A percentile compares a stretch with the other conserved stretches of the same genome.
Conservation (phyloP, 1,139 yeast species). For the Candida tetrigidarum region DNA sequence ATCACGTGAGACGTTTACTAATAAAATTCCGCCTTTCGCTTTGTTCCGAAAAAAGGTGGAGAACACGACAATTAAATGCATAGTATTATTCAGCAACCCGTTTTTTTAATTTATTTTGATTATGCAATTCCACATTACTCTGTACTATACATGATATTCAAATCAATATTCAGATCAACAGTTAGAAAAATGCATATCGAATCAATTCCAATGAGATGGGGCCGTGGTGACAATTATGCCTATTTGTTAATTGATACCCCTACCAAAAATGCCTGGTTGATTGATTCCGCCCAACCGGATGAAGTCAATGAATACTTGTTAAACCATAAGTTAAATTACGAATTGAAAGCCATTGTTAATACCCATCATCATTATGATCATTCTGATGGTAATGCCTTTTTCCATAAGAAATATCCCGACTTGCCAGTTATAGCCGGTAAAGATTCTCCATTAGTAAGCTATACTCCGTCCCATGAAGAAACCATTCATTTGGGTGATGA, state of each 20-base stretch:
- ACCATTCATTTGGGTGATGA: constrained; percentile 64
- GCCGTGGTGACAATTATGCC: constrained; percentile 87
- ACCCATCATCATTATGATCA: constrained; percentile 98
- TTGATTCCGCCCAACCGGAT: constrained; percentile 89
- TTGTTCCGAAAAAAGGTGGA: no score
- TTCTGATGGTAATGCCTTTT: constrained; percentile 78
- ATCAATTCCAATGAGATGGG: constrained; percentile 94
- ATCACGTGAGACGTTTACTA: no score
- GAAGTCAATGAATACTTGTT: constrained; percentile 45
- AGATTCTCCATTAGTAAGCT: constrained; percentile 70
- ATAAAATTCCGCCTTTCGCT: no score
- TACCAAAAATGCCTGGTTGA: constrained; percentile 74
- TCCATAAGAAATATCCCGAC: constrained; percentile 47
- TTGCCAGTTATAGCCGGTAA: constrained; percentile 86
- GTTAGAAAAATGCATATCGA: constrained; percentile 74
- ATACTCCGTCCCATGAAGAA: constrained; percentile 69
- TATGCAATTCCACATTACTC: no score
- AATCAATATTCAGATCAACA: constrained; percentile 9
- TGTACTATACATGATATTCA: constrained; percentile 6
- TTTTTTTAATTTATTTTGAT: no score
- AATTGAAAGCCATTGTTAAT: constrained; percentile 77
- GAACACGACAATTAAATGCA: no score
- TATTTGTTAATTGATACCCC: constrained; percentile 75
- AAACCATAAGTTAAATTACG: constrained; percentile 31
- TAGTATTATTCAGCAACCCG: no score